Evolutionary conservation across 805 yeast species (phyloP).

Genomic region (Wickerhamiella sergipiensis): DNA sequence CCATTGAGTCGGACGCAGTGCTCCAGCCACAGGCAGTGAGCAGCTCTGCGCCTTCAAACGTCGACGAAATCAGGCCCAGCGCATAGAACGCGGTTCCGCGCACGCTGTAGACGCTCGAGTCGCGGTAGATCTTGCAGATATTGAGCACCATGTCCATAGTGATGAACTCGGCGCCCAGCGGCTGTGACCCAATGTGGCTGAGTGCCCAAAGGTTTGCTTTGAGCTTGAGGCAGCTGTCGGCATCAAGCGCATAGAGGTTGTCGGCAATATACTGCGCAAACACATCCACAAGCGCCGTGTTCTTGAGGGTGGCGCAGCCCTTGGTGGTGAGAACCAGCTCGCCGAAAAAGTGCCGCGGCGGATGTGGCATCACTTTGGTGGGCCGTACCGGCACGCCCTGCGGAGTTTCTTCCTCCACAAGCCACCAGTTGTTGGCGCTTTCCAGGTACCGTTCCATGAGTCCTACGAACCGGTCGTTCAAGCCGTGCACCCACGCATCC

Average conservation of each 20-base stretch:
- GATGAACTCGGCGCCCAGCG: conserved; percentile 47
- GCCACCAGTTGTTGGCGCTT: not conserved
- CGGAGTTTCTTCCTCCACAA: not conserved
- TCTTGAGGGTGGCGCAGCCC: conserved; percentile 51
- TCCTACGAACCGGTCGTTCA: conserved; percentile 22
- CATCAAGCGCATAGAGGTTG: conserved; percentile 19
- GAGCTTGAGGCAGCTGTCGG: conserved; percentile 32
- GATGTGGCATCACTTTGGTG: not conserved
- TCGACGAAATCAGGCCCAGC: conserved; percentile 58
- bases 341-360: conserved; percentile 63
- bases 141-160: conserved; percentile 33
- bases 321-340: conserved; percentile 68
- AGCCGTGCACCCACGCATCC: conserved; percentile 45
- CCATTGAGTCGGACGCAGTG: conserved; percentile 27
- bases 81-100: conserved; percentile 68
- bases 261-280: conserved; percentile 22
- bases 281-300: conserved; percentile 29
- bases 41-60: conserved; percentile 70
- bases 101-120: conserved; percentile 41
- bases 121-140: conserved; percentile 37
- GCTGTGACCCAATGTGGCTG: conserved; percentile 68
- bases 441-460: conserved; percentile 24
- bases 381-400: not conserved
- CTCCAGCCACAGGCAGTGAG: conserved; percentile 73
- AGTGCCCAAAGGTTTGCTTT: conserved; percentile 79